phyloP scores from a whole-genome alignment of 192 early-diverging fungal species.

The Linderina pennispora region DNA sequence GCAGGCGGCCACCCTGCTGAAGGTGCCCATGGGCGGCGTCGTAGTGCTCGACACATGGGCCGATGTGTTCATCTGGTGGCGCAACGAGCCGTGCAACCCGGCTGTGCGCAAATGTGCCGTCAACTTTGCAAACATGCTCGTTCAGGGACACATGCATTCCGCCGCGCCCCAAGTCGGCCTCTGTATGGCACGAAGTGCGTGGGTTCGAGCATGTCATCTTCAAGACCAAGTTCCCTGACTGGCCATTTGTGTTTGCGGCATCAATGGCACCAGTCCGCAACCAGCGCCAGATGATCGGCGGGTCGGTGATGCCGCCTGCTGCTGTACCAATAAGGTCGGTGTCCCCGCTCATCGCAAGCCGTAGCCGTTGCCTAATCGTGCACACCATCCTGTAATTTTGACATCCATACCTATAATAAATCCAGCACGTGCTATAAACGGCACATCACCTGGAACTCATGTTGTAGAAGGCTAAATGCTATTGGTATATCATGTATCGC shows the following conservation, averaged over 20 bases:
- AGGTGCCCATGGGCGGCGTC: conserved; percentile 34
- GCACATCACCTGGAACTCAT: no score
- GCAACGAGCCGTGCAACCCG: conserved; percentile 32
- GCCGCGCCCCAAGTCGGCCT: conserved; percentile 29
- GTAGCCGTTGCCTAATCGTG: conserved; percentile 16
- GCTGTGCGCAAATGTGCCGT: conserved; percentile 38
- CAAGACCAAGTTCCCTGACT: conserved; percentile 45
- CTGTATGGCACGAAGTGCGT: conserved; percentile 39
- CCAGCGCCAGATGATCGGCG: not conserved
- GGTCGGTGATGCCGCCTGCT: conserved; percentile 7
- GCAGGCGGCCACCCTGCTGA: conserved; percentile 33
- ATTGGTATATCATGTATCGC: no score
- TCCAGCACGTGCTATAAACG: no score
- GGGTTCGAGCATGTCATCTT: conserved; percentile 45
- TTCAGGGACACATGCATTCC: conserved; percentile 37
- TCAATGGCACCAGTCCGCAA: conserved; percentile 10
- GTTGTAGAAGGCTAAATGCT: no score
- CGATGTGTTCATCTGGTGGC: conserved; percentile 46
- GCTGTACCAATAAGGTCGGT: conserved; percentile 16
- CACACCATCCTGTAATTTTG: no score
- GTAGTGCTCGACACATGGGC: conserved; percentile 43
- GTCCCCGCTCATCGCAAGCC: conserved; percentile 10
- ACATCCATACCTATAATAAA: no score
- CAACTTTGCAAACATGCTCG: conserved; percentile 35
- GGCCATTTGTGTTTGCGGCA: conserved; percentile 41